Conservation (phyloP, 2,329 filamentous ascomycete genomes). For the Ophiostoma populinum region DNA sequence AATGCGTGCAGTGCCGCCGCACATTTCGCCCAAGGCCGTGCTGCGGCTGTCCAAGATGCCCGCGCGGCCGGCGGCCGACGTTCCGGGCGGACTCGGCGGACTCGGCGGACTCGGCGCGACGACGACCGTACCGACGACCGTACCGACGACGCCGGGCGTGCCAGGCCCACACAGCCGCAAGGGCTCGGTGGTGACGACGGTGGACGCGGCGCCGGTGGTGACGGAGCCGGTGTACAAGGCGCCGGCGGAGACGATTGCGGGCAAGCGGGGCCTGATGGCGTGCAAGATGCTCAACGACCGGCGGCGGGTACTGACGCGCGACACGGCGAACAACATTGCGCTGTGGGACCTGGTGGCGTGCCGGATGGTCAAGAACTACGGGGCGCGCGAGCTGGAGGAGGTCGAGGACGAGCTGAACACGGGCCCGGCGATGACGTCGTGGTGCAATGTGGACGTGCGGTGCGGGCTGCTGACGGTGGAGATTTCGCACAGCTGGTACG, state of each 20-base stretch:
- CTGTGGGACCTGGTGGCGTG: conserved; percentile 94
- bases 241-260: conserved; percentile 73
- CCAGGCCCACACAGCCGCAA: conserved; percentile 26
- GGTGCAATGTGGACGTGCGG: conserved; percentile 89
- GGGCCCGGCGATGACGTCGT: conserved; percentile 75
- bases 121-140: conserved; percentile 13
- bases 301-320: conserved; percentile 72
- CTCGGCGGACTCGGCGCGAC: conserved; percentile 29
- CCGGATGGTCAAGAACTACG: conserved; percentile 75
- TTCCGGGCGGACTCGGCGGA: no score
- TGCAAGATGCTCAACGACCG: conserved; percentile 83
- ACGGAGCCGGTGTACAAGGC: conserved; percentile 48
- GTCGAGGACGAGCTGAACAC: conserved; percentile 79
- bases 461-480: conserved; percentile 84
- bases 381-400: conserved; percentile 85
- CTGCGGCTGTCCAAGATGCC: conserved; percentile 74
- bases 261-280: conserved; percentile 88
- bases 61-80: conserved; percentile 45
- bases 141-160: neutral
- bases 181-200: conserved; percentile 33
- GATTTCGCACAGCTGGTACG: conserved; percentile 88
- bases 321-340: conserved; percentile 87
- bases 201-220: conserved; percentile 21
- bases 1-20: conserved; percentile 27
- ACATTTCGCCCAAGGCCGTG: conserved; percentile 62